Conservation (phyloP, 768 basidiomycete genomes). For the Psilocybe subaeruginosa region DNA sequence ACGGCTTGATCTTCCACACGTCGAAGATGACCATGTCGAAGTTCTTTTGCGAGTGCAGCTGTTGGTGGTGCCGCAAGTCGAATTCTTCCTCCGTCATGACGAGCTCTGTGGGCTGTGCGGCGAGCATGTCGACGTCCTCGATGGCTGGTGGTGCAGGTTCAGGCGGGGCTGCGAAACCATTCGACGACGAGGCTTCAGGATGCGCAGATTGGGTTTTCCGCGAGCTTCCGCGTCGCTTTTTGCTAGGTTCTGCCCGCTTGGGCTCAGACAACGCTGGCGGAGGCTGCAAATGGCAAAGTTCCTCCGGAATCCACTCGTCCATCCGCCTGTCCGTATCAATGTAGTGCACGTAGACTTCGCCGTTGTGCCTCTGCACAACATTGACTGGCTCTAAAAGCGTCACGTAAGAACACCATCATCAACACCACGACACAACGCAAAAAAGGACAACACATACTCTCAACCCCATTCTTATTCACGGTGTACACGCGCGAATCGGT, state of each 20-base stretch:
- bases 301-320: slow-evolving; percentile 72
- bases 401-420: neutral
- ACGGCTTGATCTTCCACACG: slow-evolving; percentile 85
- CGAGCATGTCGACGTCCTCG: slow-evolving; percentile 16
- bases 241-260: neutral
- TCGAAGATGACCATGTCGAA: slow-evolving; percentile 89
- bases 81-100: slow-evolving; percentile 70
- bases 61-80: slow-evolving; percentile 68
- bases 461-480: slow-evolving; percentile 35
- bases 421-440: slow-evolving; percentile 5
- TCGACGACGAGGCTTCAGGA: slow-evolving; percentile 16
- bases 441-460: slow-evolving; percentile 26
- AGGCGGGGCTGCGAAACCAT: slow-evolving; percentile 8
- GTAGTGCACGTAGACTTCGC: slow-evolving; percentile 74
- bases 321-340: slow-evolving; percentile 69
- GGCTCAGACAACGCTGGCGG: slow-evolving; percentile 11
- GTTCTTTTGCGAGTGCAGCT: slow-evolving; percentile 73
- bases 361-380: slow-evolving; percentile 53
- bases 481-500: slow-evolving; percentile 31
- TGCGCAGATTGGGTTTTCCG: neutral
- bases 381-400: slow-evolving; percentile 45
- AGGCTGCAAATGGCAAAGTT: slow-evolving; percentile 35
- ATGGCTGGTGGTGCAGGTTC: neutral
- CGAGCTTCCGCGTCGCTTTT: neutral
- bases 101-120: slow-evolving; percentile 27